Percentiles rank a stretch among this genome's conserved stretches.
Conservation (phyloP, 1,139 yeast species). For the Pichia sp. region DNA sequence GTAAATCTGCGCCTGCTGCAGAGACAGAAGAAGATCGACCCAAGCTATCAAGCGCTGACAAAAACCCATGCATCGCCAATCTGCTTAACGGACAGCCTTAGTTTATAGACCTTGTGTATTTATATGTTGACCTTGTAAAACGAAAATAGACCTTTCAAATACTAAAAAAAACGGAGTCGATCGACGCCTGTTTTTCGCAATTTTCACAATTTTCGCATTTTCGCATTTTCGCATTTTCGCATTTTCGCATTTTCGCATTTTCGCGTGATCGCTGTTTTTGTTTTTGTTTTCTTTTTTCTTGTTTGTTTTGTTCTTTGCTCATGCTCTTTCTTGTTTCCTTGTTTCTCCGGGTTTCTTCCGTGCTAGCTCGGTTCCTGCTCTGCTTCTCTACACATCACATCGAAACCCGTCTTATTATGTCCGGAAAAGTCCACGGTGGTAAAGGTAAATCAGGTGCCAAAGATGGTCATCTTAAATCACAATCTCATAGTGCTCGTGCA, state of each 20-base stretch:
- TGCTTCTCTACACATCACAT: too few species aligned
- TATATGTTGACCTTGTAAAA: too few species aligned
- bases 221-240: too few species aligned
- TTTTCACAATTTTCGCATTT: too few species aligned
- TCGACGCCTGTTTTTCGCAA: too few species aligned
- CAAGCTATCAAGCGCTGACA: not conserved
- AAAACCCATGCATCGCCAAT: slow-evolving; percentile 1
- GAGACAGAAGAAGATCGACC: too few species aligned
- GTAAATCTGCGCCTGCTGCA: not conserved
- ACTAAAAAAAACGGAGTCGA: too few species aligned
- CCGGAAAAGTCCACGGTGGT: slow-evolving; percentile 97
- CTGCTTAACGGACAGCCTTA: slow-evolving; percentile 1
- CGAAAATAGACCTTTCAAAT: too few species aligned
- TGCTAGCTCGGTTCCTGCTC: too few species aligned
- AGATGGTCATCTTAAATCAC: slow-evolving; percentile 57
- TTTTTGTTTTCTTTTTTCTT: not conserved
- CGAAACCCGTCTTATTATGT: slow-evolving; percentile 42
- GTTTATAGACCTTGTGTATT: not conserved
- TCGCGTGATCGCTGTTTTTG: not conserved
- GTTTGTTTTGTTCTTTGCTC: not conserved
- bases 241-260: too few species aligned
- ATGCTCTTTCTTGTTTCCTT: not conserved
- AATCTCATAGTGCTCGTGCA: slow-evolving; percentile 95
- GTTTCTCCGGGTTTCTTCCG: too few species aligned
- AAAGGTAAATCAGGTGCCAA: slow-evolving; percentile 86